Percentiles rank a stretch among this genome's conserved stretches.
Evolutionary conservation across 768 basidiomycete genomes (phyloP).

Genomic region (Lyophyllum atratum): DNA sequence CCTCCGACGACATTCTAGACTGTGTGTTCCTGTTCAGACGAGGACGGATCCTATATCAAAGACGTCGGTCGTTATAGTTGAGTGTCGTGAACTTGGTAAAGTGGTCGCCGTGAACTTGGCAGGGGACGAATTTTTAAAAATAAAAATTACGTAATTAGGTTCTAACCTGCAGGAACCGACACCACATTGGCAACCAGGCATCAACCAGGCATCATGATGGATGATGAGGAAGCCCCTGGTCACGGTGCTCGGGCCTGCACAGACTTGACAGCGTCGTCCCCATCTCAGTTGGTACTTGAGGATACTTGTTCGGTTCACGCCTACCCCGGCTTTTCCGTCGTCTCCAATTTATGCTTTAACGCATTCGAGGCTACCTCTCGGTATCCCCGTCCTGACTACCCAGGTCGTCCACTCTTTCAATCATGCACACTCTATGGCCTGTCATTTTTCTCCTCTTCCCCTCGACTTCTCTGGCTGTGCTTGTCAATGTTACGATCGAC

Average conservation of each 20-base stretch:
- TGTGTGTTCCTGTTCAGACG: neutral
- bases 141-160: neutral
- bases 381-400: neutral
- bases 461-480: slow-evolving; percentile 9
- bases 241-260: neutral
- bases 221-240: slow-evolving; percentile 1
- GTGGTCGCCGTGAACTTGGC: neutral
- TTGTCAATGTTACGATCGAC: slow-evolving; percentile 43
- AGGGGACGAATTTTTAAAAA: neutral
- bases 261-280: slow-evolving; percentile 3
- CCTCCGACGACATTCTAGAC: slow-evolving; percentile 60
- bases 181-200: neutral
- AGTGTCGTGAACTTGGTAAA: neutral
- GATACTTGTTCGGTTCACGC: neutral
- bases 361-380: neutral
- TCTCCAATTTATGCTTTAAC: neutral
- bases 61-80: neutral
- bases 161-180: neutral
- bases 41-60: neutral
- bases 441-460: slow-evolving; percentile 9
- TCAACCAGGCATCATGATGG: slow-evolving; percentile 2
- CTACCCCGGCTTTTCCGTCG: neutral
- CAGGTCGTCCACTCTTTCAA: slow-evolving; percentile 14
- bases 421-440: slow-evolving; percentile 14
- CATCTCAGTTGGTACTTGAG: slow-evolving; percentile 4